Evolutionary conservation across 305 asterid species (phyloP).

Genomic region (Ruellia speciosa): DNA sequence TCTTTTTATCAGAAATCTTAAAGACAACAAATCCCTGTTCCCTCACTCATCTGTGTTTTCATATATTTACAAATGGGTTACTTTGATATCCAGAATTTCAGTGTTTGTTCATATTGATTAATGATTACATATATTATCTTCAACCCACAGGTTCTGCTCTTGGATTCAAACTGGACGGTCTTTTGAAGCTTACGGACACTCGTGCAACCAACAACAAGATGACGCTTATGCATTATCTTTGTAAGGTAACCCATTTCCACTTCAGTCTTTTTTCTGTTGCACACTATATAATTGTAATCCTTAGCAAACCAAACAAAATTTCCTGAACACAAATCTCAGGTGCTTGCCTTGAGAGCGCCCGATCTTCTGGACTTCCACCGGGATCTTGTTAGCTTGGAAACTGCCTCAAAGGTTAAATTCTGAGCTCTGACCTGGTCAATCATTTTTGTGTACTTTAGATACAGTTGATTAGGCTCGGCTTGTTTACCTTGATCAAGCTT

Average conservation of each 20-base stretch:
- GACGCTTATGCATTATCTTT: constrained; percentile 99
- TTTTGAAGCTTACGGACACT: constrained; percentile 88
- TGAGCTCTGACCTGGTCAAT: constrained; percentile 20
- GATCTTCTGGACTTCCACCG: constrained; percentile 38
- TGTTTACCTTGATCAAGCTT: no score
- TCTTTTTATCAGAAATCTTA: constrained; percentile 16
- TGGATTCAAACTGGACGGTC: constrained; percentile 98
- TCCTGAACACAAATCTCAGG: constrained; percentile 31
- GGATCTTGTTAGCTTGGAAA: constrained; percentile 57
- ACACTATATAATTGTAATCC: not conserved
- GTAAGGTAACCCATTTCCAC: constrained; percentile 54
- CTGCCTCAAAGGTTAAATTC: constrained; percentile 75
- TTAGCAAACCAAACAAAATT: not conserved
- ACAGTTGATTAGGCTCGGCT: no score
- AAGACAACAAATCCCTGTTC: constrained; percentile 15
- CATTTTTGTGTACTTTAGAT: no score
- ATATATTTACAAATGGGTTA: not conserved
- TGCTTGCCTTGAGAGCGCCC: constrained; percentile 70
- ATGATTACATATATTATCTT: not conserved
- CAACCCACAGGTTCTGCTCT: constrained; percentile 66
- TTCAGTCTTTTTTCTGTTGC: not conserved
- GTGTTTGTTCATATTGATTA: not conserved
- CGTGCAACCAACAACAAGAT: constrained; percentile 91
- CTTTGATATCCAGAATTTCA: not conserved
- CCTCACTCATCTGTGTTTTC: constrained; percentile 6